Evolutionary conservation across 768 basidiomycete species (phyloP).

Genomic region (Lactarius evosmus): DNA sequence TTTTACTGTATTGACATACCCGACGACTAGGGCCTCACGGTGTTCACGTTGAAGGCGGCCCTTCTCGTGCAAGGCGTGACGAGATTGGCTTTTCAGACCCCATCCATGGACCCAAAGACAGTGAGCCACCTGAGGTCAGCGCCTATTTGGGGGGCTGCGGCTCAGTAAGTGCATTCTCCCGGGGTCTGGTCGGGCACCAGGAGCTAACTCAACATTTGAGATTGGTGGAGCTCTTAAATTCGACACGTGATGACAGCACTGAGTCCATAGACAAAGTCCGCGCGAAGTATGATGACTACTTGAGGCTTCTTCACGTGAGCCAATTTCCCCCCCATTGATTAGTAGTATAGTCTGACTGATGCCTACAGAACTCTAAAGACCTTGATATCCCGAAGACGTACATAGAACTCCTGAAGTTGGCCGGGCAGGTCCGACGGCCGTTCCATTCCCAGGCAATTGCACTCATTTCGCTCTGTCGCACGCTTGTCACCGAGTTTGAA

Average conservation of each 20-base stretch:
- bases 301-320: slow-evolving; percentile 15
- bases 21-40: slow-evolving; percentile 1
- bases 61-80: slow-evolving; percentile 21
- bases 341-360: slow-evolving; percentile 12
- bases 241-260: slow-evolving; percentile 5
- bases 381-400: slow-evolving; percentile 15
- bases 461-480: slow-evolving; percentile 21
- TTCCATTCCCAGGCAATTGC: slow-evolving; percentile 23
- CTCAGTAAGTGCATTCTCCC: slow-evolving; percentile 5
- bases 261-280: slow-evolving; percentile 4
- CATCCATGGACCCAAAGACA: neutral
- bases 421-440: slow-evolving; percentile 20
- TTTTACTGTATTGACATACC: neutral
- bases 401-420: slow-evolving; percentile 21
- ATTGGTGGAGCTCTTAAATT: slow-evolving; percentile 10
- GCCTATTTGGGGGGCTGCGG: slow-evolving; percentile 16
- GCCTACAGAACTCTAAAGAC: slow-evolving; percentile 13
- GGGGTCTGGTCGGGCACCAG: neutral
- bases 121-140: slow-evolving; percentile 18
- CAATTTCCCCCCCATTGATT: neutral
- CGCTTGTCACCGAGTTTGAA: slow-evolving; percentile 14
- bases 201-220: neutral
- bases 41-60: slow-evolving; percentile 8
- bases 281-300: slow-evolving; percentile 13
- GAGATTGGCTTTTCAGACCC: neutral